Evolutionary conservation across 2,329 filamentous ascomycete species (phyloP).

Genomic region (Hysterium pulicare): DNA sequence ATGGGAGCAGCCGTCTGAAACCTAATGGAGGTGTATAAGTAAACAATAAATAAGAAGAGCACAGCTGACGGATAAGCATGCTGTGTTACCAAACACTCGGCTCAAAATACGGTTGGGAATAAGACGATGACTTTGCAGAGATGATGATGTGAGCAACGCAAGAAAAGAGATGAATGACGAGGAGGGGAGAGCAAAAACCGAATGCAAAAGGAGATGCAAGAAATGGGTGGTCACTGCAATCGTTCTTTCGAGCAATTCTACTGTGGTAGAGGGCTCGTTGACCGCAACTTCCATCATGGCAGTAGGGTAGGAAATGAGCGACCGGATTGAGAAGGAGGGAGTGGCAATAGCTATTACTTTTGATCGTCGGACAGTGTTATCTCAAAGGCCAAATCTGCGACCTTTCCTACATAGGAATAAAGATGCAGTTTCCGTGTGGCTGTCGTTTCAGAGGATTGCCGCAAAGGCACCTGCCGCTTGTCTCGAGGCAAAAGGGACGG

Average conservation of each 20-base stretch:
- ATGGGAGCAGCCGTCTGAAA: constrained; percentile 5
- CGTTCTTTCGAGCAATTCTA: not conserved
- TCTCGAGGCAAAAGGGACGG: not conserved
- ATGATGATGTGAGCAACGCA: not conserved
- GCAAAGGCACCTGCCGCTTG: not conserved
- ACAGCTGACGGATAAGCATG: constrained; percentile 30
- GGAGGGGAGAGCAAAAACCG: not conserved
- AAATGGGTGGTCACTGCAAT: not conserved
- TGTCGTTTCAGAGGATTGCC: not conserved
- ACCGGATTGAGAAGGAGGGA: not conserved
- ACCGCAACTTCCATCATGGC: not conserved
- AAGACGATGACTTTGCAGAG: not conserved
- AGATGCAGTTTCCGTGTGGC: not conserved
- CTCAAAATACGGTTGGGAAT: constrained; percentile 1
- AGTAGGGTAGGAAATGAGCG: not conserved
- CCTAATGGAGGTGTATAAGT: constrained; percentile 12
- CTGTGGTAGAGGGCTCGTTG: not conserved
- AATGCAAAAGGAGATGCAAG: not conserved
- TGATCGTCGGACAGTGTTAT: not conserved
- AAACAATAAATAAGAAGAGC: constrained; percentile 13
- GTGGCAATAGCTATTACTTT: not conserved
- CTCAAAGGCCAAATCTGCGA: not conserved
- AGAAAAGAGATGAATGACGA: constrained; percentile 4
- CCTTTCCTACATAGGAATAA: not conserved
- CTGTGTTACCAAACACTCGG: constrained; percentile 23